These are phyloP conservation scores for Brachypodium distachyon DNA, from an alignment of 202 grass and related monocot species.

Conservation along the genomic window DNA sequence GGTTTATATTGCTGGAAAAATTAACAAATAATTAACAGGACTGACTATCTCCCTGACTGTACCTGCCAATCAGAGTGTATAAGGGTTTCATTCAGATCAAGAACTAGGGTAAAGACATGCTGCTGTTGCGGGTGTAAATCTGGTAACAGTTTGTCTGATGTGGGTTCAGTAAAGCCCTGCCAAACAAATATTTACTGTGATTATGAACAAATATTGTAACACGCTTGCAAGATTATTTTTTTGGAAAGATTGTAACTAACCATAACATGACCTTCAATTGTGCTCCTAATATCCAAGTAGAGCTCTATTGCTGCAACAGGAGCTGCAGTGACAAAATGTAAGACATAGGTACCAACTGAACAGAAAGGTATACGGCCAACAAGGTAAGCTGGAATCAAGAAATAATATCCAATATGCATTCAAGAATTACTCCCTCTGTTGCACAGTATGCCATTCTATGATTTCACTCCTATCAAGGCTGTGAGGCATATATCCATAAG, in stretches of 20 bases:
- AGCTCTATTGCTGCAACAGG: constrained; percentile 53
- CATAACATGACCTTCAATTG: constrained; percentile 70
- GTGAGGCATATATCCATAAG: too few species aligned
- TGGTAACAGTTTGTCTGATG: constrained; percentile 88
- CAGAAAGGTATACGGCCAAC: not conserved
- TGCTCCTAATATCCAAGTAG: constrained; percentile 55
- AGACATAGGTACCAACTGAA: not conserved
- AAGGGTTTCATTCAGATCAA: constrained; percentile 93
- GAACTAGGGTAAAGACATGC: constrained; percentile 80
- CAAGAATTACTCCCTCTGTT: not conserved
- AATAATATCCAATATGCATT: not conserved
- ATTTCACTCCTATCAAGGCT: not conserved
- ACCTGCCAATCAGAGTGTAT: constrained; percentile 95
- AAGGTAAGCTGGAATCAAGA: not conserved
- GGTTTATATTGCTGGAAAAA: not conserved
- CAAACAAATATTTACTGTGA: not conserved
- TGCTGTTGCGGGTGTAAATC: constrained; percentile 62
- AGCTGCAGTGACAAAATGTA: constrained; percentile 41
- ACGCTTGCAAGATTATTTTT: not conserved
- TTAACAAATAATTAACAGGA: not conserved
- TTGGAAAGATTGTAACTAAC: constrained; percentile 40
- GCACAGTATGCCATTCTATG: not conserved
- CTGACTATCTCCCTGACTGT: not conserved
- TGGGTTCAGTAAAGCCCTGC: constrained; percentile 92
- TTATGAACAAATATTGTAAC: constrained; percentile 13